Percentiles rank a stretch among this genome's conserved stretches.
These are phyloP conservation scores for Fomitopsis betulina DNA, from an alignment of 1,284 basidiomycete species.

Conservation along the genomic window DNA sequence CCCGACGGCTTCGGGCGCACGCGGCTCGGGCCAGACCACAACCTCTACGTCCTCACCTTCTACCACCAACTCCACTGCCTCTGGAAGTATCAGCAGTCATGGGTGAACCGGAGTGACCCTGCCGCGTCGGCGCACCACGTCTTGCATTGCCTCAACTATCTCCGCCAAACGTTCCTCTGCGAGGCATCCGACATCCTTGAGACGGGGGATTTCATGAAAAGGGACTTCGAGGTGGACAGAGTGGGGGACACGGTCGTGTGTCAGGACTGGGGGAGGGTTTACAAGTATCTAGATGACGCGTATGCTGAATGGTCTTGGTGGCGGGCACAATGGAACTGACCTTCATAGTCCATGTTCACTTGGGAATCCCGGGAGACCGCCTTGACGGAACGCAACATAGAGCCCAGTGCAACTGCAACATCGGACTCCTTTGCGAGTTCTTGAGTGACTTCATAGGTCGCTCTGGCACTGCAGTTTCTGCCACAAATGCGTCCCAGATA, in stretches of 20 bases:
- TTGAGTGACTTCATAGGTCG: too few species aligned
- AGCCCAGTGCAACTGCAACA: too few species aligned
- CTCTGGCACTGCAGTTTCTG: too few species aligned
- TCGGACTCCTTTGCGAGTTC: too few species aligned
- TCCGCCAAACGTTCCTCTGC: conserved; percentile 39
- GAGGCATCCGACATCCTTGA: conserved; percentile 39
- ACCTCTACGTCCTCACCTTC: conserved; percentile 25
- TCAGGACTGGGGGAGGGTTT: conserved; percentile 41
- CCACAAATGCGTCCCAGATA: too few species aligned
- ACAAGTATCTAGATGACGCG: conserved; percentile 13
- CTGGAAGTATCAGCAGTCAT: conserved; percentile 1
- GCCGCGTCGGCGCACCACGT: conserved; percentile 26
- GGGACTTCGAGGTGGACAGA: conserved; percentile 35
- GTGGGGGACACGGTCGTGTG: conserved; percentile 39
- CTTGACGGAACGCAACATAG: too few species aligned
- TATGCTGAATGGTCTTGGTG: conserved; percentile 4
- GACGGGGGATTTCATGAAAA: conserved; percentile 35
- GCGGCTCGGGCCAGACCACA: conserved; percentile 20
- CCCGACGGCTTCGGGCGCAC: conserved; percentile 14
- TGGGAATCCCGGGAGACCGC: too few species aligned
- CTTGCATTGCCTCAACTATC: conserved; percentile 42
- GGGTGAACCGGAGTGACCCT: conserved; percentile 7
- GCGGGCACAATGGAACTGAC: neutral
- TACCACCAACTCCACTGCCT: conserved; percentile 33
- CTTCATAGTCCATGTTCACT: too few species aligned